Evolutionary conservation across 495 filamentous ascomycete species (phyloP), one percentile per base, ranked within the genome.

Genomic region (Penicillium lagena): DNA sequence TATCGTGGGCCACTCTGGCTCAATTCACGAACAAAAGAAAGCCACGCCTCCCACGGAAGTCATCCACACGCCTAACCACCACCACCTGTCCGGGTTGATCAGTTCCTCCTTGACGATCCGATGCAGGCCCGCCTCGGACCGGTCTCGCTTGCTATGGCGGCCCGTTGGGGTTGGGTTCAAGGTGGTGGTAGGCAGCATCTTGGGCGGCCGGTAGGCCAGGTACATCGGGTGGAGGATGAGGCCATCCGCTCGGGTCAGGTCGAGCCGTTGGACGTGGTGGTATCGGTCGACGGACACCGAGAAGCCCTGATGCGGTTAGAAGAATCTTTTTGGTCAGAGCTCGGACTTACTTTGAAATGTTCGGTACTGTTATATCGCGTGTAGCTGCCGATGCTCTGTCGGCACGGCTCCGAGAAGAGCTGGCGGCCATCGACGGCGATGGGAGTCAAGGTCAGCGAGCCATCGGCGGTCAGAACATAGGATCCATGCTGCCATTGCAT

Each of bases 401-500:
- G 52, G 60, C 86, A 90, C 12, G 85, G 84, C 42, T 83, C 68
- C 6, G 85, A 89, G 31, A 79, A 60, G 6, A 90, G 60, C 60
- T 89, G 83, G 37, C 86, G 76, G 11, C 86, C 86, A 59, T 90
- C 86, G 2, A 81, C 77, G 11, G 64, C 70, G 42, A 88, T 79
- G 1, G 87, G 86, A 0, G 60, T 71, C 35, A 89, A 66, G 9
- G 59, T 63, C 28, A 90, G 60, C 8, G 79, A 81, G 29, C 79
- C 78, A 51, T 85, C 77, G 15, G 67, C 55, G 34, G 71, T 67
- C 41, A 77, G 54, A 3, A 58, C 64, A 54, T 77, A 87, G 41
- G 63, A 75, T 29, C 87, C 86, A 57, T 90, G 86, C 54, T 90
- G 86, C 73, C 80, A 90, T 59, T 89, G 86, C 70, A 89, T 78